Evolutionary conservation across 1,139 yeast genomes (phyloP).

Genomic region (Geotrichum fermentans): DNA sequence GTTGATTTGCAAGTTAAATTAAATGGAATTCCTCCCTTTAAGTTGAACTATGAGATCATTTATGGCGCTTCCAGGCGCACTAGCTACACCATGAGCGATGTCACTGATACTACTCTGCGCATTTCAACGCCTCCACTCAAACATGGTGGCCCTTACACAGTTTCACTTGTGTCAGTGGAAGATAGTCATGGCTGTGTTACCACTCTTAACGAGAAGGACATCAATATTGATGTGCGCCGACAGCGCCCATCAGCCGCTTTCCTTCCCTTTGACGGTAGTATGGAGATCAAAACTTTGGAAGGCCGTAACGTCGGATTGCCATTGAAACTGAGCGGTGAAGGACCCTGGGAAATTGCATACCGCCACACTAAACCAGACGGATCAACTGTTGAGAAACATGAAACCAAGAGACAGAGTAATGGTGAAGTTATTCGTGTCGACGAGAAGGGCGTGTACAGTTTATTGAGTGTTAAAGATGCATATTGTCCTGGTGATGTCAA

Average conservation of each 20-base stretch:
- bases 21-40: conserved; percentile 76
- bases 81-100: conserved; percentile 43
- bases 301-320: conserved; percentile 61
- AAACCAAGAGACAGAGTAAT: conserved; percentile 22
- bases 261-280: conserved; percentile 38
- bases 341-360: conserved; percentile 47
- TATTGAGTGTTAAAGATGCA: conserved; percentile 57
- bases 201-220: conserved; percentile 54
- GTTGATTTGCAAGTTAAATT: conserved; percentile 53
- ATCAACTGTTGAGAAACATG: conserved; percentile 2
- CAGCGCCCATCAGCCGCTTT: conserved; percentile 59
- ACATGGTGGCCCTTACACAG: conserved; percentile 65
- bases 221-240: conserved; percentile 57
- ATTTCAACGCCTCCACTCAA: conserved; percentile 52
- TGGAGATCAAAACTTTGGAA: conserved; percentile 39
- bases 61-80: conserved; percentile 47
- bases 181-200: conserved; percentile 77
- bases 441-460: conserved; percentile 59
- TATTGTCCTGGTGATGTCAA: conserved; percentile 62
- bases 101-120: conserved; percentile 39
- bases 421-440: conserved; percentile 41
- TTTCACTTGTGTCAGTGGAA: conserved; percentile 57
- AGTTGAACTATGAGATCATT: conserved; percentile 62
- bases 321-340: conserved; percentile 49
- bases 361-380: conserved; percentile 23